Evolutionary conservation across 805 yeast species (phyloP).

Genomic region (Nakazawaea sp.): DNA sequence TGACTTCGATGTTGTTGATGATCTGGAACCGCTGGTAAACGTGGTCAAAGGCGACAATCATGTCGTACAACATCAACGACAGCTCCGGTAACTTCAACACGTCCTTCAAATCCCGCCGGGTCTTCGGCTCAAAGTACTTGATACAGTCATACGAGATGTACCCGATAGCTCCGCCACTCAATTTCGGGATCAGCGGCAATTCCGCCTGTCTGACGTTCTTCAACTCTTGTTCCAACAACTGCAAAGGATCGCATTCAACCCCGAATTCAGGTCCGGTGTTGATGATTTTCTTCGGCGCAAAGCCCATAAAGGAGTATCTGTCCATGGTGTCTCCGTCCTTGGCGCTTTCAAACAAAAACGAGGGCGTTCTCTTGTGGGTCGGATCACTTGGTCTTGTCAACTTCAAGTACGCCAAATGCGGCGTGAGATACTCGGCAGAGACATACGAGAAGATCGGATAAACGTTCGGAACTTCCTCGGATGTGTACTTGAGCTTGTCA

Average conservation of each 20-base stretch:
- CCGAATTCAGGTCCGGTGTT: constrained; percentile 69
- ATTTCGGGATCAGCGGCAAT: constrained; percentile 73
- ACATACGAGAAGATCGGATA: constrained; percentile 77
- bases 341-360: constrained; percentile 86
- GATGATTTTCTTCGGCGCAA: constrained; percentile 74
- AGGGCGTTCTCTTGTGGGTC: constrained; percentile 44
- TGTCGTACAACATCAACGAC: constrained; percentile 83
- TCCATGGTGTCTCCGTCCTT: constrained; percentile 84
- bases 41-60: constrained; percentile 87
- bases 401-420: constrained; percentile 85
- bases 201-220: constrained; percentile 57
- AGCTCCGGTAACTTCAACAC: constrained; percentile 86
- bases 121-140: constrained; percentile 92
- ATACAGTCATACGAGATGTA: constrained; percentile 95
- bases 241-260: constrained; percentile 74
- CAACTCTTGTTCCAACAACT: constrained; percentile 69
- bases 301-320: constrained; percentile 87
- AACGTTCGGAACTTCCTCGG: constrained; percentile 45
- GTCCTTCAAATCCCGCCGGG: constrained; percentile 69
- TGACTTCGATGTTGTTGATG: constrained; percentile 66
- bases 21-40: constrained; percentile 91
- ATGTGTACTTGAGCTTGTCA: constrained; percentile 22
- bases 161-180: constrained; percentile 96
- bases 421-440: constrained; percentile 74
- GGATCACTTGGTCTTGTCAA: constrained; percentile 61